These are phyloP conservation scores for Coemansia sp. DNA, from an alignment of 192 early-diverging fungal genomes.

Conservation along the genomic window DNA sequence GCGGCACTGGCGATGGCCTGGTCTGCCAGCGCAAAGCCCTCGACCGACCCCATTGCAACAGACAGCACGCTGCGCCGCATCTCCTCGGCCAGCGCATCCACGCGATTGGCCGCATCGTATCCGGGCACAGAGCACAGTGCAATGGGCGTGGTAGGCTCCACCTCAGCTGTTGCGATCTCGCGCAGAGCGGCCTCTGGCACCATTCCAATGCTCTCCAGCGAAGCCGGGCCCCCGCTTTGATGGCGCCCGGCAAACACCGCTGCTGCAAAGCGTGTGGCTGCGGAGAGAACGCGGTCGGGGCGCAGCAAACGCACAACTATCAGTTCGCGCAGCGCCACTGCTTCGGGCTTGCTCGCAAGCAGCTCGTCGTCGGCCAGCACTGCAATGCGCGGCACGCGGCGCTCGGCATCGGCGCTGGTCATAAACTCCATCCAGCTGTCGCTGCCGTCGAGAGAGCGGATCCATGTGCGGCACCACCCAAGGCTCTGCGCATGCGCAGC, in stretches of 20 bases:
- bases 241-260: conserved; percentile 51
- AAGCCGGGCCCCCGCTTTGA: too few relatives aligned
- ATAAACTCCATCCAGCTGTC: conserved; percentile 29
- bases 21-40: conserved; percentile 89
- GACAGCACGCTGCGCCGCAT: conserved; percentile 62
- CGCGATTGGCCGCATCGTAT: conserved; percentile 92
- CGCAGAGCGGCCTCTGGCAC: conserved; percentile 69
- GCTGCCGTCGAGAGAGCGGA: conserved; percentile 7
- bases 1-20: conserved; percentile 80
- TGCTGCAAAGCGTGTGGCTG: conserved; percentile 69
- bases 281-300: conserved; percentile 83
- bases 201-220: conserved; percentile 18
- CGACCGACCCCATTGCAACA: conserved; percentile 97
- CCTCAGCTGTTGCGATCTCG: conserved; percentile 70
- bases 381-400: conserved; percentile 25
- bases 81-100: conserved; percentile 85
- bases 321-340: conserved; percentile 72
- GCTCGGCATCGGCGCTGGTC: conserved; percentile 23
- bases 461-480: conserved; percentile 47
- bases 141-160: conserved; percentile 72
- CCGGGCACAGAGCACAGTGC: conserved; percentile 92
- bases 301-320: conserved; percentile 82
- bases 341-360: conserved; percentile 14
- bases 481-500: conserved; percentile 22
- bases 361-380: conserved; percentile 16